phyloP scores from a whole-genome alignment of 1,284 basidiomycete species.

The Cutaneotrichosporon sp. region DNA sequence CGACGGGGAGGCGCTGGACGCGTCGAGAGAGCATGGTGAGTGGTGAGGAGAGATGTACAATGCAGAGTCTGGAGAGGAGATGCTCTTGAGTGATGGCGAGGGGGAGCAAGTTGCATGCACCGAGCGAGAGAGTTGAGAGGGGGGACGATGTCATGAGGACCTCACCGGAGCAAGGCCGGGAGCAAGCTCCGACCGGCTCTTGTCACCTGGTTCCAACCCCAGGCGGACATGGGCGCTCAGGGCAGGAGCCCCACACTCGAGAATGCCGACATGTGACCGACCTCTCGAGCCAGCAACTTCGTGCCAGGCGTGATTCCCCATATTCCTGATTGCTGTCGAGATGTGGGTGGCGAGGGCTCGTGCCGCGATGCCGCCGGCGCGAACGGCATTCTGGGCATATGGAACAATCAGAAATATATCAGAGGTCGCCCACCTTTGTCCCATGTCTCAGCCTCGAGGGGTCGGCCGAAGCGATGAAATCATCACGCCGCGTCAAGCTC shows the following conservation, averaged over 20 bases:
- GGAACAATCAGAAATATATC: neutral
- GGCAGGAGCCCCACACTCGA: neutral
- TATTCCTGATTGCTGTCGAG: no score
- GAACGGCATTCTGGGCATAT: no score
- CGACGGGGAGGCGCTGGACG: slow-evolving; percentile 12
- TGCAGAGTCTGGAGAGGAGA: no score
- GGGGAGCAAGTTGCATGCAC: neutral
- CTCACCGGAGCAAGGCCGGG: slow-evolving; percentile 7
- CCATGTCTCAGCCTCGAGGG: neutral
- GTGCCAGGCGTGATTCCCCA: no score
- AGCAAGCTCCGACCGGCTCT: slow-evolving; percentile 14
- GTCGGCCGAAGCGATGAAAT: neutral
- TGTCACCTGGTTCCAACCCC: neutral
- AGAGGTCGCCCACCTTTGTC: no score
- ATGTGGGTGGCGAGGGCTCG: no score
- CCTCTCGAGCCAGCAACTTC: no score
- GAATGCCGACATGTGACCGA: slow-evolving; percentile 1
- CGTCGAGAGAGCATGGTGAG: slow-evolving; percentile 24
- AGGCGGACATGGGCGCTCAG: neutral
- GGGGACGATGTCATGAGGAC: neutral
- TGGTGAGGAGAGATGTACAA: slow-evolving; percentile 5
- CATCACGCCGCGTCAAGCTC: no score
- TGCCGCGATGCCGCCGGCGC: no score
- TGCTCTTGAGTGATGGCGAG: neutral
- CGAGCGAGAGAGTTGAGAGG: no score